A percentile compares a stretch with the other conserved stretches of the same genome.
Evolutionary conservation across 306 rosid genomes (phyloP).

Genomic region (Parietaria judaica): DNA sequence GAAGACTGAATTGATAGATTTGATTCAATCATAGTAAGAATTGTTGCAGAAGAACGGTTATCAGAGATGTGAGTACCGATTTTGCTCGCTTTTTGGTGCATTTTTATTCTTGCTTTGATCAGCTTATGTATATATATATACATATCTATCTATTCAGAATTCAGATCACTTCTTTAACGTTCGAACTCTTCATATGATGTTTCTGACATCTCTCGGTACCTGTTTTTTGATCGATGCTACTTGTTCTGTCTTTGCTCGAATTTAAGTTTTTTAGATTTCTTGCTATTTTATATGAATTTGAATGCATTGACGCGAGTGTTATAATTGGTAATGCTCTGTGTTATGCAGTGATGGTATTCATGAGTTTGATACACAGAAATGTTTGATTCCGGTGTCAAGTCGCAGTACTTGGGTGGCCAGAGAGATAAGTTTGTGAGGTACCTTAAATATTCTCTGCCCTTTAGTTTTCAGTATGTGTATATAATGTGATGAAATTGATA

Average conservation of each 20-base stretch:
- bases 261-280: no score
- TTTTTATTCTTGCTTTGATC: no score
- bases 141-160: background rate
- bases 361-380: conserved; percentile 37
- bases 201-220: background rate
- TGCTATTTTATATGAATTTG: background rate
- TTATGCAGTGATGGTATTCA: conserved; percentile 34
- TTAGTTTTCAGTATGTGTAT: background rate
- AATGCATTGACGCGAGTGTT: background rate
- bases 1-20: background rate
- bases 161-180: background rate
- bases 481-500: no score
- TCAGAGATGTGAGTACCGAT: background rate
- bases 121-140: background rate
- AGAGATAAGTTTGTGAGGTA: conserved; percentile 77
- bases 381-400: conserved; percentile 67
- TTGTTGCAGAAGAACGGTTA: no score
- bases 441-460: conserved; percentile 14
- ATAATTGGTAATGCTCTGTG: background rate
- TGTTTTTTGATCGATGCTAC: background rate
- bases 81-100: background rate
- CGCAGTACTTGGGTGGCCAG: conserved; percentile 67
- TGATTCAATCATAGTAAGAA: no score
- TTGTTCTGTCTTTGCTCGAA: background rate
- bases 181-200: background rate